These are phyloP conservation scores for Discostella stelligera DNA, from an alignment of 352 stramenopile species.

Conservation along the genomic window DNA sequence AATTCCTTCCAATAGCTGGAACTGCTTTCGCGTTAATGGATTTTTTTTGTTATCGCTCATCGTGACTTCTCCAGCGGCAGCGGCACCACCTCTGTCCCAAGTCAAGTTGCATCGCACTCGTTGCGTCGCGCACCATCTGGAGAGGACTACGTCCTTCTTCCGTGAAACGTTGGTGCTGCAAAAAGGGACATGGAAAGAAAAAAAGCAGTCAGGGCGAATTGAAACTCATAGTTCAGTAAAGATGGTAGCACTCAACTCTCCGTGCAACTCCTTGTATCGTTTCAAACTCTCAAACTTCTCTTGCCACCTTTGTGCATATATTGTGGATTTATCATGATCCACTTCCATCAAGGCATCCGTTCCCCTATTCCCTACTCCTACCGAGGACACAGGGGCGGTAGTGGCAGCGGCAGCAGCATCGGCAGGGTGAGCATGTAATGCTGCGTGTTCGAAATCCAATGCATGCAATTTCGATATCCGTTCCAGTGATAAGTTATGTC, in stretches of 20 bases:
- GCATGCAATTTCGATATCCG: conserved; percentile 18
- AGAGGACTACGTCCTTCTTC: conserved; percentile 22
- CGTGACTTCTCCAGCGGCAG: conserved; percentile 3
- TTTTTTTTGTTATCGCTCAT: not conserved
- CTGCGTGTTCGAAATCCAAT: not conserved
- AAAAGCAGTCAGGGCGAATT: not conserved
- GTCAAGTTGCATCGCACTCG: conserved; percentile 16
- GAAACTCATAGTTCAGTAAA: not conserved
- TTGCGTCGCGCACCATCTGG: conserved; percentile 23
- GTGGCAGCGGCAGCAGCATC: not conserved
- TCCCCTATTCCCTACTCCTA: not conserved
- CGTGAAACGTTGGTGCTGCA: conserved; percentile 25
- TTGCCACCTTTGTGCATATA: conserved; percentile 18
- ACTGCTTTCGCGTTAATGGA: conserved; percentile 19
- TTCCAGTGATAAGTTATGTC: conserved; percentile 22
- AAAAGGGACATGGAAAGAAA: not conserved
- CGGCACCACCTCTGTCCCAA: not conserved
- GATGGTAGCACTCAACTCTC: conserved; percentile 19
- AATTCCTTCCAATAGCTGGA: conserved; percentile 13
- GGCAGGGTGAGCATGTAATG: too few relatives aligned
- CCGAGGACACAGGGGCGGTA: not conserved
- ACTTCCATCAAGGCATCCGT: not conserved
- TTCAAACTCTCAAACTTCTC: conserved; percentile 21
- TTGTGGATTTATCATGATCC: not conserved
- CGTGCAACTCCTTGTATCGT: conserved; percentile 24